phyloP scores from a whole-genome alignment of 2,329 filamentous ascomycete species.

The Colletotrichum sp. region DNA sequence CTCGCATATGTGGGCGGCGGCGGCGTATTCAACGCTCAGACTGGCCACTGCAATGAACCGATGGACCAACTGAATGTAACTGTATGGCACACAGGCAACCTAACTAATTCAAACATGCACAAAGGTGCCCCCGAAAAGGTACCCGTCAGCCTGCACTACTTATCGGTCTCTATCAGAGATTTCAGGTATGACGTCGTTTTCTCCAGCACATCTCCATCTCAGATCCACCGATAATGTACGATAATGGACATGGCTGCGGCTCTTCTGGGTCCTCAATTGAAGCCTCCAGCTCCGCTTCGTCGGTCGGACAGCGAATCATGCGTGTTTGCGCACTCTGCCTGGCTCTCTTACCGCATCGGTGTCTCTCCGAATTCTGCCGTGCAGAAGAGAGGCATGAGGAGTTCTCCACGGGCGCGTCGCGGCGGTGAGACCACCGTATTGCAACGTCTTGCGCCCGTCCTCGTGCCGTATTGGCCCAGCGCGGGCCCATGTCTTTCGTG shows the following conservation, averaged over 20 bases:
- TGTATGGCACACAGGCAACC: background rate
- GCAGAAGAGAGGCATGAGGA: background rate
- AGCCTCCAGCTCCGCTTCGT: background rate
- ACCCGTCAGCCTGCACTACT: background rate
- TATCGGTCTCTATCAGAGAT: conserved; percentile 9
- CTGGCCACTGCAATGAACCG: background rate
- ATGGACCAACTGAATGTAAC: conserved; percentile 2
- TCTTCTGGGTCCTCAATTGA: background rate
- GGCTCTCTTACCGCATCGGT: background rate
- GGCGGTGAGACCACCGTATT: conserved; percentile 18
- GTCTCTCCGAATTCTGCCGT: conserved; percentile 20
- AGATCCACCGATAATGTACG: conserved; percentile 11
- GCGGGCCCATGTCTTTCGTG: background rate
- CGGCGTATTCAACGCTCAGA: background rate
- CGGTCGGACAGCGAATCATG: background rate
- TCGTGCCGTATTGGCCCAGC: conserved; percentile 8
- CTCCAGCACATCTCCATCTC: conserved; percentile 8
- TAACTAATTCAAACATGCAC: background rate
- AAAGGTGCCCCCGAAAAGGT: background rate
- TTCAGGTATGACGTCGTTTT: conserved; percentile 16
- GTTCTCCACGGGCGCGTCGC: conserved; percentile 9
- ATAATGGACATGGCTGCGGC: conserved; percentile 14
- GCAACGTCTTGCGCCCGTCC: background rate
- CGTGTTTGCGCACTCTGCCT: background rate
- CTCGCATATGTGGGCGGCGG: background rate